A percentile compares a stretch with the other conserved stretches of the same genome.
phyloP scores from a whole-genome alignment of 1,139 yeast species.

The Dujonia santamariae region DNA sequence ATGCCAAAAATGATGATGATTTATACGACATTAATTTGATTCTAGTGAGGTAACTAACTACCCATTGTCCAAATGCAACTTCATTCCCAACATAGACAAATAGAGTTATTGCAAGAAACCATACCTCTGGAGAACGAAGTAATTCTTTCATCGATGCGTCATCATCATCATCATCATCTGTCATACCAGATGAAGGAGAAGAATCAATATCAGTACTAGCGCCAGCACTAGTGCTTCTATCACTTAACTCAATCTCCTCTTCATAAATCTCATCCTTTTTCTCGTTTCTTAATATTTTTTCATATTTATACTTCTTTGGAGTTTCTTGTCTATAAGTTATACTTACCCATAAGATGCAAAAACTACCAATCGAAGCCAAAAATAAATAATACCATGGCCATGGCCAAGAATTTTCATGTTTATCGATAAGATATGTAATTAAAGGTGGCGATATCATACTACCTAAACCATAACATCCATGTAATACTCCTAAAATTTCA shows the following conservation, averaged over 20 bases:
- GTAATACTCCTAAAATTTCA: constrained; percentile 62
- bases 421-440: constrained; percentile 42
- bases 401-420: constrained; percentile 32
- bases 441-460: constrained; percentile 64
- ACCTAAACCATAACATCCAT: constrained; percentile 69
- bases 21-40: constrained; percentile 45
- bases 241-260: not conserved
- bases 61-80: constrained; percentile 68
- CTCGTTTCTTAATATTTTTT: constrained; percentile 3
- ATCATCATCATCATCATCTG: constrained; percentile 12
- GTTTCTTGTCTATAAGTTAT: constrained; percentile 51
- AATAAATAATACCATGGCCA: constrained; percentile 50
- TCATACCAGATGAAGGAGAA: constrained; percentile 6
- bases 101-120: constrained; percentile 47
- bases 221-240: not conserved
- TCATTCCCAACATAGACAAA: constrained; percentile 69
- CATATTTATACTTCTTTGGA: constrained; percentile 48
- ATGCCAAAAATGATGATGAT: constrained; percentile 55
- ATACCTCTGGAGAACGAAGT: constrained; percentile 27
- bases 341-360: constrained; percentile 18
- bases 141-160: constrained; percentile 12
- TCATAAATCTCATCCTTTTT: not conserved
- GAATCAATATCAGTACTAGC: not conserved
- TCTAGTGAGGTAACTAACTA: constrained; percentile 54
- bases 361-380: constrained; percentile 24